phyloP scores from a whole-genome alignment of 2,329 filamentous ascomycete genomes.

The Aureobasidium sp. region DNA sequence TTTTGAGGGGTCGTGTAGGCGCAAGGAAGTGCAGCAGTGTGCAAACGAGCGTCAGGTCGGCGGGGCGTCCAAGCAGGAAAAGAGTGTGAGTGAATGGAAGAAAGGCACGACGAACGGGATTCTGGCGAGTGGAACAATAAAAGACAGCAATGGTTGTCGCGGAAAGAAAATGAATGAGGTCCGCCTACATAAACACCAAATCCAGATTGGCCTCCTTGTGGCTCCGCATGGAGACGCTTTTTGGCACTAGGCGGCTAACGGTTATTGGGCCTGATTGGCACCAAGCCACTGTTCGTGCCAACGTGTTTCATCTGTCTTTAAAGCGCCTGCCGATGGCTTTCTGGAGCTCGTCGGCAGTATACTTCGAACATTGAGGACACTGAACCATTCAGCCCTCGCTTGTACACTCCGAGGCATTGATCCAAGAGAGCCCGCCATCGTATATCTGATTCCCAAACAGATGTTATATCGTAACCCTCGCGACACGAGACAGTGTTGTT shows the following conservation, averaged over 20 bases:
- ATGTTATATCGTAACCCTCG: neutral
- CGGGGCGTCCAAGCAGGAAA: neutral
- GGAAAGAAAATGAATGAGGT: slow-evolving; percentile 1
- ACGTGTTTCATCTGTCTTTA: slow-evolving; percentile 7
- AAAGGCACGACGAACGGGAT: neutral
- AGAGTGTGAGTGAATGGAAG: neutral
- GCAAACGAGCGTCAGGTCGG: neutral
- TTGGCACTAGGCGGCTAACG: slow-evolving; percentile 6
- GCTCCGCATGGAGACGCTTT: neutral
- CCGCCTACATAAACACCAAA: slow-evolving; percentile 8
- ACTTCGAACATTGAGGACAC: neutral
- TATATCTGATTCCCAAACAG: neutral
- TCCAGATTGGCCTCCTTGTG: slow-evolving; percentile 6
- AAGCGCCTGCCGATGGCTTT: neutral
- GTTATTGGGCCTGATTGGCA: slow-evolving; percentile 7
- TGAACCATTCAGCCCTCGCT: neutral
- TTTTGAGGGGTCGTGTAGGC: neutral
- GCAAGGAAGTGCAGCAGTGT: too few species aligned
- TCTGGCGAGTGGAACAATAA: slow-evolving; percentile 6
- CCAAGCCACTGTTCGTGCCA: slow-evolving; percentile 8
- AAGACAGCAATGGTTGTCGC: slow-evolving; percentile 4
- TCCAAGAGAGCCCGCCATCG: neutral
- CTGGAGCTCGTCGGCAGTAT: neutral
- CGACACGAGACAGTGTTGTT: neutral
- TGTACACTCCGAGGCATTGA: neutral